Conservation (phyloP, 1,139 yeast species). For the Kodamaea sp. region DNA sequence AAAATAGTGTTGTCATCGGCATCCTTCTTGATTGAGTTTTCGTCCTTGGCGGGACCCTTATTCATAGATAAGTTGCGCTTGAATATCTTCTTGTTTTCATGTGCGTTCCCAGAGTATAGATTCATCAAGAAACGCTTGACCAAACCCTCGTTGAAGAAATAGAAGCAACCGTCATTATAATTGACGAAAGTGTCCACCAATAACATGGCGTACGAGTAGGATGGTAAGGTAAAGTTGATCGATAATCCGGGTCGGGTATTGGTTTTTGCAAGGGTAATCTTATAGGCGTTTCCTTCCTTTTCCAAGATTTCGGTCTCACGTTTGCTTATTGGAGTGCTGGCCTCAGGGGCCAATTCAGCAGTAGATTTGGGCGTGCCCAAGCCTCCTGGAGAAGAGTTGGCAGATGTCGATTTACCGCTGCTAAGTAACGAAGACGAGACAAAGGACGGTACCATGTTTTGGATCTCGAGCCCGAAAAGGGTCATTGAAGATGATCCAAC, state of each 20-base stretch:
- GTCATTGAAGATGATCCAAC: constrained; percentile 86
- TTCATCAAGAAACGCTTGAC: constrained; percentile 66
- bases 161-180: constrained; percentile 83
- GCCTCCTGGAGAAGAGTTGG: constrained; percentile 12
- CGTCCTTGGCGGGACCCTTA: constrained; percentile 37
- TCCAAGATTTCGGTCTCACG: constrained; percentile 54
- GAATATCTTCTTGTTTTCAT: constrained; percentile 42
- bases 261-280: constrained; percentile 66
- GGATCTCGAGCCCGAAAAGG: constrained; percentile 72
- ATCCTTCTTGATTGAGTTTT: constrained; percentile 44
- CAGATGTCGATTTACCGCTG: constrained; percentile 9
- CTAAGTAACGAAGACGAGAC: constrained; percentile 21
- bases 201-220: constrained; percentile 74
- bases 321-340: constrained; percentile 15
- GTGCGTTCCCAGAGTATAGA: constrained; percentile 52
- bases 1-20: constrained; percentile 58
- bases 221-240: constrained; percentile 70
- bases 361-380: constrained; percentile 8
- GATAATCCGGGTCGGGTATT: constrained; percentile 67
- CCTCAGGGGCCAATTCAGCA: not conserved
- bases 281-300: constrained; percentile 74
- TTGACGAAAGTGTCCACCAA: constrained; percentile 75
- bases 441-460: constrained; percentile 52
- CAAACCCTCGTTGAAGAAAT: constrained; percentile 80
- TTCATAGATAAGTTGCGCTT: constrained; percentile 38